These are phyloP conservation scores for Hymenoscyphus fraxineus DNA, from an alignment of 2,329 filamentous ascomycete species.

Conservation along the genomic window DNA sequence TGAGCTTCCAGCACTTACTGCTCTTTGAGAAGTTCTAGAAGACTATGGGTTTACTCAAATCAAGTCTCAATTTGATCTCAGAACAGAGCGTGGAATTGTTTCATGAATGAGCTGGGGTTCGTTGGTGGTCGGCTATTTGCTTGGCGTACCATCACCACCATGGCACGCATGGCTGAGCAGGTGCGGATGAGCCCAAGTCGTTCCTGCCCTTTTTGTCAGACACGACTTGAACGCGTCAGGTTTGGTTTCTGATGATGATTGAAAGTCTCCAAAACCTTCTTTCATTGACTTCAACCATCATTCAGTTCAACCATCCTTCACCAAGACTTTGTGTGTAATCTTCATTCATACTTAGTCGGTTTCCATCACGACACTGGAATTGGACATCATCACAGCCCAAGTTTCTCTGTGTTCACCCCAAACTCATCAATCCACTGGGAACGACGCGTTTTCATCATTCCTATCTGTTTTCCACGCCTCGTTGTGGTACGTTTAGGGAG, in stretches of 20 bases:
- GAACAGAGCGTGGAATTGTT: neutral
- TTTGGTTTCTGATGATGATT: neutral
- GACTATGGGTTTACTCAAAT: neutral
- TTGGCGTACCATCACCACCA: neutral
- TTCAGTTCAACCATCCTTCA: neutral
- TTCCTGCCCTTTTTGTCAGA: neutral
- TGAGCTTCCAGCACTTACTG: neutral
- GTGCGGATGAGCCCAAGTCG: neutral
- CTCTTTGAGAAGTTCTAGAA: neutral
- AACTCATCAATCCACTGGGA: no score
- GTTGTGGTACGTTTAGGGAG: no score
- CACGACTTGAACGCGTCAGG: neutral
- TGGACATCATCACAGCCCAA: no score
- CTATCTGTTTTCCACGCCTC: no score
- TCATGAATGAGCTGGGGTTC: neutral
- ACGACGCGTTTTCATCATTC: no score
- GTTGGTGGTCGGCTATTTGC: neutral
- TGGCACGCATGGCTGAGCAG: neutral
- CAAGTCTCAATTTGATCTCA: neutral
- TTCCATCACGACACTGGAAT: no score
- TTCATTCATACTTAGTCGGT: neutral
- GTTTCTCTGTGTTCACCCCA: no score
- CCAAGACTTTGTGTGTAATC: neutral
- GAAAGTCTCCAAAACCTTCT: neutral
- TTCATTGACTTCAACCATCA: neutral